Evolutionary conservation across 2,329 filamentous ascomycete species (phyloP).

Genomic region (Tolypocladium endophyticum): DNA sequence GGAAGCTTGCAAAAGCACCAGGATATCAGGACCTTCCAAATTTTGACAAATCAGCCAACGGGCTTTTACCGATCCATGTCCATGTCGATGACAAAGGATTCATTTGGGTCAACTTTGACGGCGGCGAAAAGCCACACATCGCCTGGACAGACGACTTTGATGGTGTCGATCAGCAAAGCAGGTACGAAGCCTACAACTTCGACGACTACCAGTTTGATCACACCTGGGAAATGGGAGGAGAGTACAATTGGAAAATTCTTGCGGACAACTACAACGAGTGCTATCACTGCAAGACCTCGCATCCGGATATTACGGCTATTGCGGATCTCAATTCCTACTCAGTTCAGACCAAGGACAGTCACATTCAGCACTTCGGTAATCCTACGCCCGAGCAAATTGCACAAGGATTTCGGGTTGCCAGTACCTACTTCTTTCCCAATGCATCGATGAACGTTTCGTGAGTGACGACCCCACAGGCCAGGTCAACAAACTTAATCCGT

Average conservation of each 20-base stretch:
- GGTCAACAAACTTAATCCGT: too few relatives aligned
- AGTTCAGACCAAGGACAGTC: slow-evolving; percentile 34
- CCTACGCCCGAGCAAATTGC: slow-evolving; percentile 36
- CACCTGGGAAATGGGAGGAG: slow-evolving; percentile 43
- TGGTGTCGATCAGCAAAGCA: slow-evolving; percentile 32
- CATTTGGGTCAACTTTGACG: slow-evolving; percentile 48
- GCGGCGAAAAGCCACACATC: slow-evolving; percentile 30
- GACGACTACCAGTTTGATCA: slow-evolving; percentile 47
- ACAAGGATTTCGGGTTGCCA: slow-evolving; percentile 32
- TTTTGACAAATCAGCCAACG: slow-evolving; percentile 46
- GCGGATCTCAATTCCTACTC: slow-evolving; percentile 45
- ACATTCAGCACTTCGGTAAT: slow-evolving; percentile 40
- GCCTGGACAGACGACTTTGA: slow-evolving; percentile 42
- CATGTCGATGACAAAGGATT: slow-evolving; percentile 43
- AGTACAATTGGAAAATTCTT: slow-evolving; percentile 51
- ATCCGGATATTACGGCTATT: slow-evolving; percentile 46
- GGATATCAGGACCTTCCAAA: slow-evolving; percentile 43
- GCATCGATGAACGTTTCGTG: slow-evolving; percentile 39
- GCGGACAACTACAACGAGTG: slow-evolving; percentile 58
- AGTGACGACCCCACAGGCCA: slow-evolving; percentile 12
- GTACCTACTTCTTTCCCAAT: slow-evolving; percentile 40
- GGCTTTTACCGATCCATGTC: slow-evolving; percentile 43
- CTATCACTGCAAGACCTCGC: slow-evolving; percentile 51
- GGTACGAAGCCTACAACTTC: slow-evolving; percentile 35
- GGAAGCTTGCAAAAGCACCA: slow-evolving; percentile 49